phyloP scores from a whole-genome alignment of 1,284 basidiomycete species.

The Moesziomyces parantarcticus region DNA sequence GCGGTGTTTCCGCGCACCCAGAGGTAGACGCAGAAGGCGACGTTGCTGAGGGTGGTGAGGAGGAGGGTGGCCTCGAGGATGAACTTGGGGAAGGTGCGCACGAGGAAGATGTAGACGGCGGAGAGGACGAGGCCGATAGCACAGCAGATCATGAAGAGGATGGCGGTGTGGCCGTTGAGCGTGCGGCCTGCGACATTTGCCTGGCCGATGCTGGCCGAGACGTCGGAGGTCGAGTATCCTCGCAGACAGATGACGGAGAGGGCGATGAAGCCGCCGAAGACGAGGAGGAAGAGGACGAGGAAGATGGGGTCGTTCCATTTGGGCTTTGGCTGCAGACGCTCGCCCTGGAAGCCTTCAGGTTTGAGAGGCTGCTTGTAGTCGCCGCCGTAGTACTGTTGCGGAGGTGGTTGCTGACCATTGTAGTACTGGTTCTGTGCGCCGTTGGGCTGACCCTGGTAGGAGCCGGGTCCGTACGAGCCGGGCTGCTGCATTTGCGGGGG shows the following conservation, averaged over 20 bases:
- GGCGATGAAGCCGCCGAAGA: slow-evolving; percentile 67
- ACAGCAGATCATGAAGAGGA: slow-evolving; percentile 77
- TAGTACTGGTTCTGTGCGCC: slow-evolving; percentile 55
- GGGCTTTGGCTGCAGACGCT: slow-evolving; percentile 56
- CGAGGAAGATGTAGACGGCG: slow-evolving; percentile 72
- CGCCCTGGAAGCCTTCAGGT: slow-evolving; percentile 56
- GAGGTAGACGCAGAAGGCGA: slow-evolving; percentile 54
- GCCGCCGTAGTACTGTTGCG: slow-evolving; percentile 43
- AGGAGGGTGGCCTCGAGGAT: slow-evolving; percentile 60
- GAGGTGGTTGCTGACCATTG: slow-evolving; percentile 35
- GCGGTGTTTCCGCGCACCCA: slow-evolving; percentile 53
- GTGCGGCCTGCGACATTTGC: slow-evolving; percentile 79
- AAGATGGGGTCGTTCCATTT: slow-evolving; percentile 65
- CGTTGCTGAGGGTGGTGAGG: slow-evolving; percentile 52
- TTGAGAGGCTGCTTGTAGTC: slow-evolving; percentile 55
- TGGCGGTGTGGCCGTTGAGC: slow-evolving; percentile 76
- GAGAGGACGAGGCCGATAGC: slow-evolving; percentile 74
- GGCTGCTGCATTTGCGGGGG: slow-evolving; percentile 44
- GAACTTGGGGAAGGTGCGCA: slow-evolving; percentile 79
- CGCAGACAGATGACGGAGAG: slow-evolving; percentile 68
- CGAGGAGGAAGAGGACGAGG: slow-evolving; percentile 67
- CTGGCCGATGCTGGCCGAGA: slow-evolving; percentile 42
- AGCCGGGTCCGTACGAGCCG: slow-evolving; percentile 26
- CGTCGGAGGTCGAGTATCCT: slow-evolving; percentile 32
- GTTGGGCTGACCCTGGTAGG: slow-evolving; percentile 48